These are phyloP conservation scores for Ogataea kodamae DNA, from an alignment of 805 yeast species.

Conservation along the genomic window DNA sequence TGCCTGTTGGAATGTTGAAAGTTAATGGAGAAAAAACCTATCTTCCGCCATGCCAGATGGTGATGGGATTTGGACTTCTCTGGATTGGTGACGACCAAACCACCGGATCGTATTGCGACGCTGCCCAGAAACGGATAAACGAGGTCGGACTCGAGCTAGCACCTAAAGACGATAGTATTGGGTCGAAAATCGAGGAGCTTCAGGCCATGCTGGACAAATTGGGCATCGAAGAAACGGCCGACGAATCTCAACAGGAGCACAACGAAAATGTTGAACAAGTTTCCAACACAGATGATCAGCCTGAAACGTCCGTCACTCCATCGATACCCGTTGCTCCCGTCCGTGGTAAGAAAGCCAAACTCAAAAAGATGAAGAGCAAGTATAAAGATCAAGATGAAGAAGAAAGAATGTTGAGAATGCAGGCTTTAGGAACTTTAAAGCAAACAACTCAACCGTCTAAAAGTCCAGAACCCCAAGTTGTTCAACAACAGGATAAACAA, in stretches of 20 bases:
- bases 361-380: slow-evolving; percentile 77
- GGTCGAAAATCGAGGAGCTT: slow-evolving; percentile 29
- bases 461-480: slow-evolving; percentile 5
- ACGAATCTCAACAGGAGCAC: slow-evolving; percentile 9
- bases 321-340: slow-evolving; percentile 40
- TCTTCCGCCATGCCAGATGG: slow-evolving; percentile 76
- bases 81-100: slow-evolving; percentile 66
- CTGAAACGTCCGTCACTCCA: slow-evolving; percentile 15
- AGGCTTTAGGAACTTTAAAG: slow-evolving; percentile 80
- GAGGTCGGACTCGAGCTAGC: slow-evolving; percentile 31
- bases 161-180: slow-evolving; percentile 25
- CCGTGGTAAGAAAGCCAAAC: slow-evolving; percentile 82
- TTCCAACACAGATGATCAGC: slow-evolving; percentile 13
- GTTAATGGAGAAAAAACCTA: slow-evolving; percentile 51
- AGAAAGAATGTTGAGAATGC: slow-evolving; percentile 71
- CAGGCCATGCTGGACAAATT: slow-evolving; percentile 29
- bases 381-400: slow-evolving; percentile 92
- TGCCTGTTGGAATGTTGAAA: slow-evolving; percentile 61
- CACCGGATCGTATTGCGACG: slow-evolving; percentile 32
- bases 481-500: slow-evolving; percentile 16
- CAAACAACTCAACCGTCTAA: slow-evolving; percentile 25
- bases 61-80: slow-evolving; percentile 83
- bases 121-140: slow-evolving; percentile 24
- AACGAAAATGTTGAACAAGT: slow-evolving; percentile 11
- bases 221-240: slow-evolving; percentile 14